Conservation (phyloP, 805 yeast species). For the Candida andamanensis region DNA sequence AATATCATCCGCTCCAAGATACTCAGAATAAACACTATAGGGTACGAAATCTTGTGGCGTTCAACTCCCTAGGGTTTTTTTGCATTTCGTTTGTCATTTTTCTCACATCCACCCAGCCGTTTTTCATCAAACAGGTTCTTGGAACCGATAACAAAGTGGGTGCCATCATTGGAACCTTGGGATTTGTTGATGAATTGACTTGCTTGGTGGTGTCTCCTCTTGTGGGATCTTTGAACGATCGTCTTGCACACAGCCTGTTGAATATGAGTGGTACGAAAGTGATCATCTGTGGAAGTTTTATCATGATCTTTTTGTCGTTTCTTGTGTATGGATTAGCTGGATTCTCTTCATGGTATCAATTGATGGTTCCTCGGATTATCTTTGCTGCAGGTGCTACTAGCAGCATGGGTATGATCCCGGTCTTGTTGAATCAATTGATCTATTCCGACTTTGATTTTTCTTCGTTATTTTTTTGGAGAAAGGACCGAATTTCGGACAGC, state of each 20-base stretch:
- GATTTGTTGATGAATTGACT: constrained; percentile 55
- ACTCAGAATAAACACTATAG: constrained; percentile 7
- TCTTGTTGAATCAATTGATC: constrained; percentile 52
- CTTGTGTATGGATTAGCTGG: constrained; percentile 53
- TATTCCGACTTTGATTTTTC: constrained; percentile 36
- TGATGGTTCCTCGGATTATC: constrained; percentile 44
- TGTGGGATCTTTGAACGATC: constrained; percentile 59
- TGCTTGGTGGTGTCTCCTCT: constrained; percentile 53
- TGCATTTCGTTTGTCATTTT: constrained; percentile 36
- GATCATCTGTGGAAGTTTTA: constrained; percentile 44
- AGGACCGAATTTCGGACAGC: constrained; percentile 2
- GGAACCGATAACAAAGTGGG: constrained; percentile 24
- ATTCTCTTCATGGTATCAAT: constrained; percentile 16
- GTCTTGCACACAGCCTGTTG: constrained; percentile 24
- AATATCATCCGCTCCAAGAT: too few species aligned
- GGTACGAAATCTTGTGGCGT: constrained; percentile 24
- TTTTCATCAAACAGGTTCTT: constrained; percentile 29
- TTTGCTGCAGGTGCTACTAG: constrained; percentile 60
- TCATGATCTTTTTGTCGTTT: constrained; percentile 43
- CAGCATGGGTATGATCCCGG: constrained; percentile 55
- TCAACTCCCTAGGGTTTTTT: constrained; percentile 33
- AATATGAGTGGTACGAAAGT: constrained; percentile 47
- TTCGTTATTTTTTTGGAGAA: constrained; percentile 24
- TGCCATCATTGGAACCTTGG: constrained; percentile 28
- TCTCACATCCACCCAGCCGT: constrained; percentile 37